Evolutionary conservation across 306 rosid genomes (phyloP).

Genomic region (Urtica urens): DNA sequence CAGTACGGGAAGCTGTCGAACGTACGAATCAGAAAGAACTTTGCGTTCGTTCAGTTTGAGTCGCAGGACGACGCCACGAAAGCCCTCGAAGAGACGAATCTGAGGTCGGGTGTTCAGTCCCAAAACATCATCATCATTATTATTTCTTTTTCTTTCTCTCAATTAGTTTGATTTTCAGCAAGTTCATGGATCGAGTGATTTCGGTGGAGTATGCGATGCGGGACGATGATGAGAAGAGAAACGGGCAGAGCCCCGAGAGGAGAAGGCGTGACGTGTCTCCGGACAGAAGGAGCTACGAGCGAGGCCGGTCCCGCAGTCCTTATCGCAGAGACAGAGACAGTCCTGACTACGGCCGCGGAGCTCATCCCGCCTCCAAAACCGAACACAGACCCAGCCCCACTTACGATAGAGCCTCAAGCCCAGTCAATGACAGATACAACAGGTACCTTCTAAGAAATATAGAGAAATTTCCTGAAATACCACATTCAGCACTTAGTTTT

Average conservation of each 20-base stretch:
- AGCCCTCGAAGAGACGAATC: conserved; percentile 63
- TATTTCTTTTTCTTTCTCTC: not conserved
- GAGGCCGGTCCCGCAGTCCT: conserved; percentile 68
- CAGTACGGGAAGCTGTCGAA: conserved; percentile 53
- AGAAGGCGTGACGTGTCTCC: conserved; percentile 58
- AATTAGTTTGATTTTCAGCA: conserved; percentile 48
- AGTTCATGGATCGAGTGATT: conserved; percentile 71
- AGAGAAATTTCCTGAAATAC: too few relatives aligned
- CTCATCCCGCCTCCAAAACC: conserved; percentile 47
- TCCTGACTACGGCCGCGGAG: conserved; percentile 70
- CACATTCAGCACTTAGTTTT: too few relatives aligned
- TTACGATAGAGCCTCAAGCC: conserved; percentile 51
- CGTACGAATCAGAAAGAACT: conserved; percentile 76
- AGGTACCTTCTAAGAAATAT: too few relatives aligned
- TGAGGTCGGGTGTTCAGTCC: conserved; percentile 36
- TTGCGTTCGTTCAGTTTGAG: conserved; percentile 71
- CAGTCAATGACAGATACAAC: conserved; percentile 47
- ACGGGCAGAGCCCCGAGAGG: conserved; percentile 55
- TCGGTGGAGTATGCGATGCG: conserved; percentile 75
- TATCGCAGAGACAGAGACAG: conserved; percentile 64
- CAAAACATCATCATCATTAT: not conserved
- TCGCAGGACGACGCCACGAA: conserved; percentile 68
- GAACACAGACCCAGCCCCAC: conserved; percentile 60
- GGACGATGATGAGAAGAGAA: conserved; percentile 65
- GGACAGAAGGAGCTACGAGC: conserved; percentile 53